These are phyloP conservation scores for Pascua guehoae DNA, from an alignment of 1,284 basidiomycete genomes.

Conservation along the genomic window DNA sequence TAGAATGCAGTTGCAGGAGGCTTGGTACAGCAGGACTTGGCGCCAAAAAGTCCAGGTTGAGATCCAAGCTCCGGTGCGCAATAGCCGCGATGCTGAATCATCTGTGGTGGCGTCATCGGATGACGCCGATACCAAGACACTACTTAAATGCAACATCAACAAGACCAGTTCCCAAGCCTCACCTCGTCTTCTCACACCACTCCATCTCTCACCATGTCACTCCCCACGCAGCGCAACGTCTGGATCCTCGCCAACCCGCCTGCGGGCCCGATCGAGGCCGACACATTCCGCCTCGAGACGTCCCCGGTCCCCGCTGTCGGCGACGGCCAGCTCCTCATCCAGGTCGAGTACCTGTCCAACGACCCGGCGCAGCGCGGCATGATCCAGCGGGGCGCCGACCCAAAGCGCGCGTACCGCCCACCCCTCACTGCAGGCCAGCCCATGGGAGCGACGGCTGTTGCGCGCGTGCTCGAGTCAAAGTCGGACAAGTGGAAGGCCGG, in stretches of 20 bases:
- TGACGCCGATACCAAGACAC: too few relatives aligned
- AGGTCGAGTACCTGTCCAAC: slow-evolving; percentile 31
- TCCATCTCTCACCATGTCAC: slow-evolving; percentile 5
- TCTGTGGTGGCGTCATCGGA: too few relatives aligned
- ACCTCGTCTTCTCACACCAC: too few relatives aligned
- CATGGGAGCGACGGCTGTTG: background rate
- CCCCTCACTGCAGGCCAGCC: slow-evolving; percentile 29
- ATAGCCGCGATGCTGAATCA: too few relatives aligned
- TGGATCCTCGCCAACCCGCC: slow-evolving; percentile 34
- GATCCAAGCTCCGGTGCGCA: too few relatives aligned
- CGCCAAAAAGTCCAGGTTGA: too few relatives aligned
- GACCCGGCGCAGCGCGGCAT: slow-evolving; percentile 37
- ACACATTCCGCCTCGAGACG: slow-evolving; percentile 24
- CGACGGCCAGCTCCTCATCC: slow-evolving; percentile 31
- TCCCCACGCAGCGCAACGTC: slow-evolving; percentile 16
- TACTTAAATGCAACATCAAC: too few relatives aligned
- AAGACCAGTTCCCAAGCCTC: too few relatives aligned
- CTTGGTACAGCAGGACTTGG: too few relatives aligned
- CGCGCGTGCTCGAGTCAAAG: slow-evolving; percentile 27
- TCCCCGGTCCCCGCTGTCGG: slow-evolving; percentile 22
- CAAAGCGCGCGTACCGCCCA: slow-evolving; percentile 20
- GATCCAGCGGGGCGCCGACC: slow-evolving; percentile 15
- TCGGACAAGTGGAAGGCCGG: slow-evolving; percentile 27
- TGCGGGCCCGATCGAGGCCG: slow-evolving; percentile 13
- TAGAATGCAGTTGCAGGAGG: too few relatives aligned